Percentiles rank a stretch among this genome's conserved stretches.
Conservation (phyloP, 2,329 filamentous ascomycete genomes). For the Raffaelea albimanens region DNA sequence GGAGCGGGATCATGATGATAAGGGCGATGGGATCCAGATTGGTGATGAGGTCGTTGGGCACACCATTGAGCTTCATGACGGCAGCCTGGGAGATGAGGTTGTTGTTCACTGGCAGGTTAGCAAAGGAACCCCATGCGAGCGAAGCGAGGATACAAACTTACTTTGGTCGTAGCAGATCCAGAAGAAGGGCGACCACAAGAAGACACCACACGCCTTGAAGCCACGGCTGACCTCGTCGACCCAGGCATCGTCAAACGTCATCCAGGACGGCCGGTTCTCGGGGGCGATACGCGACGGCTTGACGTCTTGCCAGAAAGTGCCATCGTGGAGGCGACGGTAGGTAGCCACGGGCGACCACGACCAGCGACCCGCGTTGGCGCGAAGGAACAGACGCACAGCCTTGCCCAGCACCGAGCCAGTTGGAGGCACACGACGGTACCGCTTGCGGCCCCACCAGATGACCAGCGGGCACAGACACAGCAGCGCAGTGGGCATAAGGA, state of each 20-base stretch:
- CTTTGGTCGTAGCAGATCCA: constrained; percentile 49
- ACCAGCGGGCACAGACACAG: constrained; percentile 47
- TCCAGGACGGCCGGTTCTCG: constrained; percentile 8
- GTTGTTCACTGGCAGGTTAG: constrained; percentile 30
- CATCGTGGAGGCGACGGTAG: constrained; percentile 8
- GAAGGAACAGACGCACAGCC: constrained; percentile 37
- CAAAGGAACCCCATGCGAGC: too few species aligned
- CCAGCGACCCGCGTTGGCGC: constrained; percentile 10
- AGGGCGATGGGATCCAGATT: constrained; percentile 70
- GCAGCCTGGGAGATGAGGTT: constrained; percentile 56
- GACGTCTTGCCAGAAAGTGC: constrained; percentile 12
- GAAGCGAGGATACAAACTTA: too few species aligned
- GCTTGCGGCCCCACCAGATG: constrained; percentile 38
- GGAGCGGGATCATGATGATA: constrained; percentile 64
- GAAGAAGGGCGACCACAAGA: constrained; percentile 59
- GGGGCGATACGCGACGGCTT: constrained; percentile 11
- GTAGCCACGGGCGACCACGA: constrained; percentile 6
- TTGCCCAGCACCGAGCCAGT: constrained; percentile 52
- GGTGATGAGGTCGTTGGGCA: constrained; percentile 69
- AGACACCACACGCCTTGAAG: constrained; percentile 60
- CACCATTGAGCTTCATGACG: constrained; percentile 57
- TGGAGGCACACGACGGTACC: constrained; percentile 42
- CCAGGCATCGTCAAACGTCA: constrained; percentile 70
- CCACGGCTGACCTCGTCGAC: constrained; percentile 69
- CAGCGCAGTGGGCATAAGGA: constrained; percentile 46